A percentile compares a stretch with the other conserved stretches of the same genome.
Evolutionary conservation across 768 basidiomycete species (phyloP).

Genomic region (Suillus cothurnatus): DNA sequence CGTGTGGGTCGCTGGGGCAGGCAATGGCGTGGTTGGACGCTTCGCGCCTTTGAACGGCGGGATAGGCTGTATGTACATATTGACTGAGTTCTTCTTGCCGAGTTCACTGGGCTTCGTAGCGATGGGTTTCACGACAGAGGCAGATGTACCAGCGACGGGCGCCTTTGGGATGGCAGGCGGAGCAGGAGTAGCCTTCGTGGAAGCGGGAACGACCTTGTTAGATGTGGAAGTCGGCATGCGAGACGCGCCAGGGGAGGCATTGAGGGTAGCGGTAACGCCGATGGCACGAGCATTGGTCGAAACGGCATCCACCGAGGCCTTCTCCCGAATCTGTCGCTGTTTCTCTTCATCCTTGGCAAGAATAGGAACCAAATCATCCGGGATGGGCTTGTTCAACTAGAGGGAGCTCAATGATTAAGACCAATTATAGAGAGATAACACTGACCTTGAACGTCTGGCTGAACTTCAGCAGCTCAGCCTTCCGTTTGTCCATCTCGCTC

Average conservation of each 20-base stretch:
- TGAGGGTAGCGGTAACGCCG: conserved; percentile 45
- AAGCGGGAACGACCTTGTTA: conserved; percentile 29
- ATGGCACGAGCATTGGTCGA: conserved; percentile 72
- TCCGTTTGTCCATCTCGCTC: conserved; percentile 92
- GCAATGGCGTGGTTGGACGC: conserved; percentile 31
- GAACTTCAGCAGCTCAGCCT: conserved; percentile 93
- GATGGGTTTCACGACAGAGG: conserved; percentile 33
- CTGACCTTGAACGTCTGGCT: conserved; percentile 91
- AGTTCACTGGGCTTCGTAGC: conserved; percentile 32
- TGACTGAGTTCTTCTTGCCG: conserved; percentile 48
- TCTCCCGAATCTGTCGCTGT: conserved; percentile 81
- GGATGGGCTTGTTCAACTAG: conserved; percentile 92
- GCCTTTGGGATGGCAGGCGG: conserved; percentile 29
- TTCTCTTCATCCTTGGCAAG: conserved; percentile 93
- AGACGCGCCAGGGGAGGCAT: conserved; percentile 49
- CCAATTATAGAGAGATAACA: conserved; percentile 6
- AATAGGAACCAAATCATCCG: conserved; percentile 90
- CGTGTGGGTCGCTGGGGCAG: conserved; percentile 18
- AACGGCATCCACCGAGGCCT: conserved; percentile 66
- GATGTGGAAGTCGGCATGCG: conserved; percentile 36
- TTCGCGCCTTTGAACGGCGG: conserved; percentile 85
- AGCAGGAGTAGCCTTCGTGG: conserved; percentile 32
- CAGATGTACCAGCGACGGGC: conserved; percentile 17
- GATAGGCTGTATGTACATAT: conserved; percentile 86
- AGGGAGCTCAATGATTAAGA: conserved; percentile 4